Evolutionary conservation across 495 filamentous ascomycete species (phyloP).

Genomic region (Penicillium subrubescens): DNA sequence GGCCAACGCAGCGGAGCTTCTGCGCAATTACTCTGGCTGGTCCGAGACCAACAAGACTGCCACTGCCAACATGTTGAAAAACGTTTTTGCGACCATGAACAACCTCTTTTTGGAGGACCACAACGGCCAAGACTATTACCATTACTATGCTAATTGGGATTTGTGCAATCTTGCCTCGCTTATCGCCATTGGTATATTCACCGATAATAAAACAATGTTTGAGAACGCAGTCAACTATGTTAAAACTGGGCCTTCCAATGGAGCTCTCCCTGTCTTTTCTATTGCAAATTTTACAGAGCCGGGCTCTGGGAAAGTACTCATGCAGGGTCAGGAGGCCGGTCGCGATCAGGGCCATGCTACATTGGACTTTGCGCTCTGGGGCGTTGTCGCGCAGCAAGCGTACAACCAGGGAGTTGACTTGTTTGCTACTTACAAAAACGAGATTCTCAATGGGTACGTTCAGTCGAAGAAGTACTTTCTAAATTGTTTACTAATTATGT

Average conservation of each 20-base stretch:
- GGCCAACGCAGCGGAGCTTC: constrained; percentile 48
- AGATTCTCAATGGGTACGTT: constrained; percentile 38
- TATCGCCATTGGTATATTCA: constrained; percentile 41
- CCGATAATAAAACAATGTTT: constrained; percentile 44
- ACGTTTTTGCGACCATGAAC: constrained; percentile 41
- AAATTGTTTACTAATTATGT: background rate
- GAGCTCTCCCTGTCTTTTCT: constrained; percentile 20
- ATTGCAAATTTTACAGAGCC: constrained; percentile 17
- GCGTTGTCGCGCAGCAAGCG: constrained; percentile 41
- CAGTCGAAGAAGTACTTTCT: too few species aligned
- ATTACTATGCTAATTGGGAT: constrained; percentile 53
- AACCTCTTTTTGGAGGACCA: constrained; percentile 35
- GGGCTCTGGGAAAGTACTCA: constrained; percentile 24
- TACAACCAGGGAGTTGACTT: constrained; percentile 46
- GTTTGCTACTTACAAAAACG: constrained; percentile 35
- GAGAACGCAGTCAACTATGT: constrained; percentile 40
- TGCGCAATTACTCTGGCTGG: constrained; percentile 41
- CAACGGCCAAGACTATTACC: constrained; percentile 30
- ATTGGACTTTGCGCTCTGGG: constrained; percentile 40
- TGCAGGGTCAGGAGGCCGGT: constrained; percentile 47
- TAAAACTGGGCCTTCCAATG: constrained; percentile 39
- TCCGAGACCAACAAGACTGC: constrained; percentile 17
- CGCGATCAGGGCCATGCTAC: constrained; percentile 47
- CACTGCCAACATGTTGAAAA: constrained; percentile 30
- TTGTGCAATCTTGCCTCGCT: constrained; percentile 44